A percentile compares a stretch with the other conserved stretches of the same genome.
phyloP scores from a whole-genome alignment of 345 rosid genomes.

The Salix viminalis region DNA sequence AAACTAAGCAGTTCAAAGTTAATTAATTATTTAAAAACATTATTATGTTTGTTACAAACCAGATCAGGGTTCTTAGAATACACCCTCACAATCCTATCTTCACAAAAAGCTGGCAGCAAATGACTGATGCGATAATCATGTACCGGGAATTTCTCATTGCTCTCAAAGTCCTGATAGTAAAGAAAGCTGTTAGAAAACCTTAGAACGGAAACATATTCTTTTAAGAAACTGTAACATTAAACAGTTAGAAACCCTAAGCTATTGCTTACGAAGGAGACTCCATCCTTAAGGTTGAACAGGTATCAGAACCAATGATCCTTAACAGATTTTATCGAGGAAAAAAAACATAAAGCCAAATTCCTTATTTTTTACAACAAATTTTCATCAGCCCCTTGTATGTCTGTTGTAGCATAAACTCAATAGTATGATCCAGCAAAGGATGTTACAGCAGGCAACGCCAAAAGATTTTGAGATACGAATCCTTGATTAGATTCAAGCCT shows the following conservation, averaged over 20 bases:
- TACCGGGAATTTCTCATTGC: conserved; percentile 27
- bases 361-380: too few relatives aligned
- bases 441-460: neutral
- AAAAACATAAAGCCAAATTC: neutral
- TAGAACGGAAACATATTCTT: neutral
- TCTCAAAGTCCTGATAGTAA: conserved; percentile 40
- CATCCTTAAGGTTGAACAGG: neutral
- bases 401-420: neutral
- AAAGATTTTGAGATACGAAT: neutral
- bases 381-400: neutral
- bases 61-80: conserved; percentile 52
- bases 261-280: neutral
- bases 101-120: conserved; percentile 41
- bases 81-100: conserved; percentile 52
- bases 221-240: neutral
- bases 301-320: neutral
- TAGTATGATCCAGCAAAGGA: neutral
- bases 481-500: neutral
- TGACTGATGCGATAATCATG: conserved; percentile 37
- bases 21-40: neutral
- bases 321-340: neutral
- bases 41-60: conserved; percentile 24
- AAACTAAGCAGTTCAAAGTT: neutral
- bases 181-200: conserved; percentile 10
- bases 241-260: too few relatives aligned